Conservation (phyloP, 306 rosid species). For the Erythrophleum fordii region DNA sequence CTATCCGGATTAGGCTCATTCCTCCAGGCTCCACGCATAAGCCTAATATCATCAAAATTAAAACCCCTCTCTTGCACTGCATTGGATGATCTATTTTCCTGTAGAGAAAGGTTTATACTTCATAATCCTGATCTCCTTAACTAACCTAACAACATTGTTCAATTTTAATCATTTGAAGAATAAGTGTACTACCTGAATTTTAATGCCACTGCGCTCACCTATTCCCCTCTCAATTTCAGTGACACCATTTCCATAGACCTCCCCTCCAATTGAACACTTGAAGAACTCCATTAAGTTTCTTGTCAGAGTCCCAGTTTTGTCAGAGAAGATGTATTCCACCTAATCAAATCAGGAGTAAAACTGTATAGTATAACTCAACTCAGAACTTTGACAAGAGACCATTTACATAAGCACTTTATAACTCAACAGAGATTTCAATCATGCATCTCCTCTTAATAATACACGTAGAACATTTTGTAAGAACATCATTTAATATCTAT, state of each 20-base stretch:
- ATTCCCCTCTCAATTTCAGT: constrained; percentile 93
- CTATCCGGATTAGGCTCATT: constrained; percentile 91
- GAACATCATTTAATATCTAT: constrained; percentile 11
- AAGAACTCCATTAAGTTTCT: constrained; percentile 99
- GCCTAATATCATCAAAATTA: constrained; percentile 85
- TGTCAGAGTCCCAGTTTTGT: constrained; percentile 98
- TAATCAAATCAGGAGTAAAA: constrained; percentile 37
- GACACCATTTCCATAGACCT: constrained; percentile 86
- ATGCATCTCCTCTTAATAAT: neutral
- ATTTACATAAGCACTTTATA: neutral
- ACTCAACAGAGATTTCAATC: constrained; percentile 17
- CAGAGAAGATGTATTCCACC: constrained; percentile 99
- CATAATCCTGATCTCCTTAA: constrained; percentile 12
- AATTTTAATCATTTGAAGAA: constrained; percentile 21
- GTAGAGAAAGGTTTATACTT: constrained; percentile 36
- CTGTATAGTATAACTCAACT: constrained; percentile 27
- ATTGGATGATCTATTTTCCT: constrained; percentile 63
- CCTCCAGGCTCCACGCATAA: constrained; percentile 98
- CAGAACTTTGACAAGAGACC: constrained; percentile 21
- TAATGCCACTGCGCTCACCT: constrained; percentile 74
- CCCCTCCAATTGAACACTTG: constrained; percentile 98
- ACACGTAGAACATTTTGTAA: neutral
- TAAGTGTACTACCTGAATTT: constrained; percentile 55
- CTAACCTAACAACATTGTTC: neutral
- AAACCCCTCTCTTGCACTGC: constrained; percentile 81